phyloP scores from a whole-genome alignment of 1,139 yeast genomes.

The Saccharomycopsis hybrid region DNA sequence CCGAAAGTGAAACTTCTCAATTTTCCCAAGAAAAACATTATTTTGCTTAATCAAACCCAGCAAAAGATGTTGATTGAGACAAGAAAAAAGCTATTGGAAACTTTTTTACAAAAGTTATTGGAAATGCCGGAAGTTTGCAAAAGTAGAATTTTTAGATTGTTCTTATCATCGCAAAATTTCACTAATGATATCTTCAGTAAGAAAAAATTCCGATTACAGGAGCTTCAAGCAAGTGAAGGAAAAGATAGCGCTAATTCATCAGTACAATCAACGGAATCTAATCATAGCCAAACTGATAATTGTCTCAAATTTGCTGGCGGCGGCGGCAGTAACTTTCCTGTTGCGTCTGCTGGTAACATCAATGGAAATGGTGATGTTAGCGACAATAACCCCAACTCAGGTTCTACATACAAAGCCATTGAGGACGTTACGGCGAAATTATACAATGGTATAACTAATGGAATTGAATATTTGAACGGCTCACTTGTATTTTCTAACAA shows the following conservation, averaged over 20 bases:
- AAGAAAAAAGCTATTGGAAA: conserved; percentile 55
- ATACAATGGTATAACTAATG: conserved; percentile 20
- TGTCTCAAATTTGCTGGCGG: too few species aligned
- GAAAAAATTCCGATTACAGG: conserved; percentile 22
- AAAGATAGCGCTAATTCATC: too few species aligned
- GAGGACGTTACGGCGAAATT: conserved; percentile 22
- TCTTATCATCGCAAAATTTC: conserved; percentile 70
- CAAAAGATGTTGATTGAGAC: conserved; percentile 58
- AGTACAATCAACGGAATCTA: conserved; percentile 21
- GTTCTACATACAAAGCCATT: conserved; percentile 6
- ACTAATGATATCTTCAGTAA: conserved; percentile 21
- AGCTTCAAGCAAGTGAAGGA: background rate
- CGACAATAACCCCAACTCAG: conserved; percentile 20
- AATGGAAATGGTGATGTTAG: conserved; percentile 13
- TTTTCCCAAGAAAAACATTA: conserved; percentile 52
- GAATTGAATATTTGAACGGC: conserved; percentile 21
- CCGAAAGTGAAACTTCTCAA: conserved; percentile 44
- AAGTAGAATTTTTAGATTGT: conserved; percentile 64
- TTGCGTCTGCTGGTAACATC: conserved; percentile 3
- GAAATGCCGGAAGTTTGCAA: conserved; percentile 65
- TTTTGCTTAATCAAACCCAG: conserved; percentile 38
- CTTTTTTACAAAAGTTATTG: conserved; percentile 53
- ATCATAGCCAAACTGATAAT: too few species aligned
- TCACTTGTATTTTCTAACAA: conserved; percentile 7
- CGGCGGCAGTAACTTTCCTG: too few species aligned